Evolutionary conservation across 2,329 filamentous ascomycete species (phyloP), one percentile per base, ranked within the genome.

Genomic region (Lasiodiplodia citricola): DNA sequence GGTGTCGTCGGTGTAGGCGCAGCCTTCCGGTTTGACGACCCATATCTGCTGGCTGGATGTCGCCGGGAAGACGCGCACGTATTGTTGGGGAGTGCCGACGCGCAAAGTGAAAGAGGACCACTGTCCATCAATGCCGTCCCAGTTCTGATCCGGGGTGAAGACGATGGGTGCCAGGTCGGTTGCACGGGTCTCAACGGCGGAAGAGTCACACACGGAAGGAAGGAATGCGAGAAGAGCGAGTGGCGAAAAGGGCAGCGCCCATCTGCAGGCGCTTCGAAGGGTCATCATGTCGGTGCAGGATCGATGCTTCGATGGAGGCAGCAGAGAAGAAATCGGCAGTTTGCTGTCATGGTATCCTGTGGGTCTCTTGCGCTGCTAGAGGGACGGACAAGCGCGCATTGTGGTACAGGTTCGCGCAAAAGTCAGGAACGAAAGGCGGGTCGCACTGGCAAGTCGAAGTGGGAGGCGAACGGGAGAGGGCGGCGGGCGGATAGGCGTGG

Each of bases 91-190:
- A 4, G 70, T 75, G 51, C 77, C 77, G 18, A 77, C 70, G 54
- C 72, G 70, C 37, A 78, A 73, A 14, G 73, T 72, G 68, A 79
- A 79, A 14, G 76, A 75, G 2, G 72, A 74, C 77, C 76, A 79
- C 18, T 72, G 71, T 3, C 77, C 77, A 63, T 79, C 76, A 47
- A 72, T 71, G 16, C 76, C 76, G 57, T 79, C 76, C 72, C 74
- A 81, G 67, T 76, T 74, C 72, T 81, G 79, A 50, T 77, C 74
- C 11, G 79, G 79, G 37, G 75, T 70, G 47, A 81, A 76, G 11
- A 71, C 70, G 14, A 81, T 69, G 16, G 79, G 78, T 16, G 56
- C 57, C 7, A 50, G 57, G 35, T 64, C 23, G n/a, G 41, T 51
- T 3, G 57, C 67, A 52, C 67, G 67, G 38, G 47, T 16, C 5